Conservation (phyloP, 805 yeast genomes). For the Suhomyces canberraensis region DNA sequence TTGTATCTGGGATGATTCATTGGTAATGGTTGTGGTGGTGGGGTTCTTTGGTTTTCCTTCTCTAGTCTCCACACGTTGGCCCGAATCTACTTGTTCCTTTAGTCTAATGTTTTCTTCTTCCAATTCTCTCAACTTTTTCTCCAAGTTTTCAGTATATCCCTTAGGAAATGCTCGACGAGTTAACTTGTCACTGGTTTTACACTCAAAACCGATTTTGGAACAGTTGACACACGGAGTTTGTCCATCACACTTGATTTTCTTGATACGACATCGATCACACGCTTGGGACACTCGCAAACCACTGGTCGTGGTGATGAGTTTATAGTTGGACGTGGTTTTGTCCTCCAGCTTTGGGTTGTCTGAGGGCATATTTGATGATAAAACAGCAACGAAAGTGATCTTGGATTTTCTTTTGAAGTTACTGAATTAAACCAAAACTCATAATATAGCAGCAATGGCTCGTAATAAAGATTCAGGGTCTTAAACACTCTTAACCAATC, state of each 20-base stretch:
- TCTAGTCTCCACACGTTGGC: background rate
- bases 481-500: too few species aligned
- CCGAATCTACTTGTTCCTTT: background rate
- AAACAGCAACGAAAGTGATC: too few species aligned
- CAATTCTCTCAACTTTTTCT: conserved; percentile 54
- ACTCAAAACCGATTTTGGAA: conserved; percentile 58
- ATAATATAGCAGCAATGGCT: too few species aligned
- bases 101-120: conserved; percentile 52
- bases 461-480: too few species aligned
- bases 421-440: too few species aligned
- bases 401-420: too few species aligned
- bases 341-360: conserved; percentile 4
- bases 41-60: background rate
- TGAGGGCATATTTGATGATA: background rate
- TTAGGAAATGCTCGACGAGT: conserved; percentile 77
- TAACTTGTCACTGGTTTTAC: conserved; percentile 69
- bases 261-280: conserved; percentile 75
- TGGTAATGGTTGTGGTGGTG: conserved; percentile 5
- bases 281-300: conserved; percentile 69
- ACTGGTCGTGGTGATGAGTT: conserved; percentile 35
- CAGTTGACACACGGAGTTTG: conserved; percentile 70
- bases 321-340: conserved; percentile 26
- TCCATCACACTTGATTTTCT: conserved; percentile 77
- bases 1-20: conserved; percentile 15
- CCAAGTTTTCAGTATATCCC: conserved; percentile 76